A percentile compares a stretch with the other conserved stretches of the same genome.
Conservation (phyloP, 352 stramenopile species). For the Pythium aristosporum region DNA sequence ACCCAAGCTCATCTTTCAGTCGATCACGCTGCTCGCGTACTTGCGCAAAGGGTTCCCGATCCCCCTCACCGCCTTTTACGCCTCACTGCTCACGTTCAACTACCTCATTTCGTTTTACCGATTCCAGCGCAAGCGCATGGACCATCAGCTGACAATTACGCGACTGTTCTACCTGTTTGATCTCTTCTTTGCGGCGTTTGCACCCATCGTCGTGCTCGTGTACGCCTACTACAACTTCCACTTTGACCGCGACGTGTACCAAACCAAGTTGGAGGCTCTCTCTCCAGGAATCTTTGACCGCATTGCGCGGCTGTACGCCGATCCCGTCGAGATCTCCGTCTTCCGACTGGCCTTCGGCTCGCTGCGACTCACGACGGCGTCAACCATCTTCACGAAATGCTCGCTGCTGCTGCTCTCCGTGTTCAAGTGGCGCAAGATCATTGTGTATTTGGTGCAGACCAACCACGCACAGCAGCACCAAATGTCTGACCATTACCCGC, state of each 20-base stretch:
- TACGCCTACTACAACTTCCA: constrained; percentile 44
- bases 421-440: constrained; percentile 54
- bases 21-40: constrained; percentile 36
- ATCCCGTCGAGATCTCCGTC: constrained; percentile 33
- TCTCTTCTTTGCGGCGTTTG: constrained; percentile 56
- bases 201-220: constrained; percentile 39
- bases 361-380: constrained; percentile 34
- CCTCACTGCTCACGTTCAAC: constrained; percentile 37
- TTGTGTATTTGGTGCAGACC: constrained; percentile 32
- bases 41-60: constrained; percentile 44
- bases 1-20: constrained; percentile 48
- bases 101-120: constrained; percentile 51
- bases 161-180: constrained; percentile 52
- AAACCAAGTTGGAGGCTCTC: constrained; percentile 30
- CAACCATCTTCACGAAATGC: constrained; percentile 37
- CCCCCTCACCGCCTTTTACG: constrained; percentile 40
- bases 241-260: constrained; percentile 36
- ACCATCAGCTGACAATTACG: constrained; percentile 32
- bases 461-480: constrained; percentile 25
- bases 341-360: constrained; percentile 36
- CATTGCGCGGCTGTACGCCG: constrained; percentile 34
- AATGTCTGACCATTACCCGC: constrained; percentile 1
- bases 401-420: constrained; percentile 41
- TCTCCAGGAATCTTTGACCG: constrained; percentile 36
- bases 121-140: constrained; percentile 38